These are phyloP conservation scores for Potentilla sterilis DNA, from an alignment of 306 rosid species.

Conservation along the genomic window DNA sequence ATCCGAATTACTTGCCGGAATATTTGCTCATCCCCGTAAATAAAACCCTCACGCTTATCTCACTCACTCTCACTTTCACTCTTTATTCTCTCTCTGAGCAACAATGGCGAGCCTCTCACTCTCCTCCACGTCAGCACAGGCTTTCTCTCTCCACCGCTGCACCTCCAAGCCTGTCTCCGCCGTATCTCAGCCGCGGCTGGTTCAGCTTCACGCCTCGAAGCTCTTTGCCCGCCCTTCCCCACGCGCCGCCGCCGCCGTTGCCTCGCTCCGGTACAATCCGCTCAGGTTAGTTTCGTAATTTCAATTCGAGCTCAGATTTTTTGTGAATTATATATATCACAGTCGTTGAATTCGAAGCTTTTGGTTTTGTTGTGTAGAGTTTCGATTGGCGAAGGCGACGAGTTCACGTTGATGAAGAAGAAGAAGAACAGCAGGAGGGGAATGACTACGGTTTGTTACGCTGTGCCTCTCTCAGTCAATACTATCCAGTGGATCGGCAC, in stretches of 20 bases:
- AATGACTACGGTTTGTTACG: conserved; percentile 43
- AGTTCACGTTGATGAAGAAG: conserved; percentile 22
- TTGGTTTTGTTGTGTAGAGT: conserved; percentile 24
- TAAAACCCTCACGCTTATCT: background rate
- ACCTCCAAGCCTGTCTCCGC: background rate
- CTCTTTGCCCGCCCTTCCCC: background rate
- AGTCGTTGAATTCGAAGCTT: background rate
- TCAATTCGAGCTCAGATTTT: background rate
- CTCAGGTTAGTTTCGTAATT: conserved; percentile 26
- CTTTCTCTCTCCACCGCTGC: conserved; percentile 23
- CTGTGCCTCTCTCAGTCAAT: conserved; percentile 49
- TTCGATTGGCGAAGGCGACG: conserved; percentile 21
- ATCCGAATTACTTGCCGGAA: conserved; percentile 10
- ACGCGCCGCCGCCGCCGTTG: background rate
- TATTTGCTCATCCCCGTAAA: background rate
- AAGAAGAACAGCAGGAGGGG: conserved; percentile 24
- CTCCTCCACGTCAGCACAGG: conserved; percentile 11
- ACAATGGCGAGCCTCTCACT: conserved; percentile 36
- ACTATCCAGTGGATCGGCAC: conserved; percentile 62
- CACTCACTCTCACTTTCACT: background rate
- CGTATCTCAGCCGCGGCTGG: conserved; percentile 22
- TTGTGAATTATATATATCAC: background rate
- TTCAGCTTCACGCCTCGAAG: conserved; percentile 16
- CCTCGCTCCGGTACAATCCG: conserved; percentile 27
- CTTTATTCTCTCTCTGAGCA: background rate